Evolutionary conservation across 78 protist genomes (phyloP), one percentile per base, ranked within the genome.

Genomic region (Dictyostelium capitatum): DNA sequence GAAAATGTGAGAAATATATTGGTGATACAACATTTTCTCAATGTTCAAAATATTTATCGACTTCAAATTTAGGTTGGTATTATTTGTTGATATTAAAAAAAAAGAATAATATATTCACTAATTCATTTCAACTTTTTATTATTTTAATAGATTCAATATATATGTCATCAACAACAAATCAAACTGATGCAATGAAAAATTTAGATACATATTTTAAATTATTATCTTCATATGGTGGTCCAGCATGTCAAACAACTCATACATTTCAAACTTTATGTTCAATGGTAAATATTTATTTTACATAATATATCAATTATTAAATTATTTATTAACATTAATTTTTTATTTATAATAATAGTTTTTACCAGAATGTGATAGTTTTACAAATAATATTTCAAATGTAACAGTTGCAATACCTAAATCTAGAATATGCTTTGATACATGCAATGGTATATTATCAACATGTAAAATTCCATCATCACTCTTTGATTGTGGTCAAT

Each of bases 1-100:
- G 54, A 12, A 72, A 47, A 73, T 83, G 91, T 41, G 82, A 83
- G 11, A 50, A 30, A n/a, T 83, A 83, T 69, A 69, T 83, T 6
- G 91, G 81, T 11, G 69, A 72, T 51, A 30, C 91, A 7, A 6
- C 65, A 62, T 23, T 14, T 25, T 62, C 70, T 0, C 70, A 37
- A 37, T 37, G 69, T 23, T 59, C 69, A n/a, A 23, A 6, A 15
- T 69, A 25, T 28, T 15, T 28, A 10, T 48, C 47, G 12, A 69
- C 28, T 37, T 25, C 30, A 37, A 37, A 37, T 37, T n/a, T n/a
- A n/a, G n/a, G n/a, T n/a, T n/a, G n/a, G n/a, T n/a, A n/a, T n/a
- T n/a, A n/a, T n/a, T n/a, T n/a, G n/a, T n/a, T n/a, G n/a, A n/a
- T n/a, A n/a, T n/a, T n/a, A 57, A 57, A 57, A 57, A 57, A 57